A percentile compares a stretch with the other conserved stretches of the same genome.
phyloP scores from a whole-genome alignment of 1,284 basidiomycete genomes.

The Sporisorium graminicola region DNA sequence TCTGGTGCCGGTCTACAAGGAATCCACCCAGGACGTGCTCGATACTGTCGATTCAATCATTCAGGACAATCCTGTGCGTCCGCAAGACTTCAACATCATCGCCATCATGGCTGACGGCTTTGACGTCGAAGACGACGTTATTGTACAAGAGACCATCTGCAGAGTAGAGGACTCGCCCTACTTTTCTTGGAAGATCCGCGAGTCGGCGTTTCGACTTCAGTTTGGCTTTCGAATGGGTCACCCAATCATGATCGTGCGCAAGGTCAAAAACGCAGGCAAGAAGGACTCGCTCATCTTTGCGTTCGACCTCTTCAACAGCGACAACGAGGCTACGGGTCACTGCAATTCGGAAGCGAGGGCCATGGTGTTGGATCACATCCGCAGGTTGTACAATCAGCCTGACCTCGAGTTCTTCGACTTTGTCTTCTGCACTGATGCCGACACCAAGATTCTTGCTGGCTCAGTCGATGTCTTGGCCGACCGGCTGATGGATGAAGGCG shows the following conservation, averaged over 20 bases:
- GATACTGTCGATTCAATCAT: slow-evolving; percentile 43
- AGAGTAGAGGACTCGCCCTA: slow-evolving; percentile 30
- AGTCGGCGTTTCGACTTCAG: slow-evolving; percentile 29
- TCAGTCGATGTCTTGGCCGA: slow-evolving; percentile 31
- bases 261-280: slow-evolving; percentile 40
- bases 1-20: slow-evolving; percentile 40
- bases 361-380: slow-evolving; percentile 31
- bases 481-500: slow-evolving; percentile 27
- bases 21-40: slow-evolving; percentile 34
- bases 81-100: slow-evolving; percentile 33
- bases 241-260: slow-evolving; percentile 34
- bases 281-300: slow-evolving; percentile 46
- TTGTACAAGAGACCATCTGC: slow-evolving; percentile 17
- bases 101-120: slow-evolving; percentile 42
- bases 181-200: slow-evolving; percentile 39
- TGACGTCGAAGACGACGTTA: slow-evolving; percentile 37
- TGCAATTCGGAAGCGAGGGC: slow-evolving; percentile 27
- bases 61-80: slow-evolving; percentile 22
- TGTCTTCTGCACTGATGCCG: slow-evolving; percentile 38
- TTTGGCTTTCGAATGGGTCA: slow-evolving; percentile 26
- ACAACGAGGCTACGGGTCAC: slow-evolving; percentile 30
- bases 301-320: slow-evolving; percentile 42
- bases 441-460: slow-evolving; percentile 36
- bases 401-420: slow-evolving; percentile 30
- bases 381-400: slow-evolving; percentile 21